Evolutionary conservation across 257 asterid species (phyloP).

Genomic region (Jacaranda mimosifolia): DNA sequence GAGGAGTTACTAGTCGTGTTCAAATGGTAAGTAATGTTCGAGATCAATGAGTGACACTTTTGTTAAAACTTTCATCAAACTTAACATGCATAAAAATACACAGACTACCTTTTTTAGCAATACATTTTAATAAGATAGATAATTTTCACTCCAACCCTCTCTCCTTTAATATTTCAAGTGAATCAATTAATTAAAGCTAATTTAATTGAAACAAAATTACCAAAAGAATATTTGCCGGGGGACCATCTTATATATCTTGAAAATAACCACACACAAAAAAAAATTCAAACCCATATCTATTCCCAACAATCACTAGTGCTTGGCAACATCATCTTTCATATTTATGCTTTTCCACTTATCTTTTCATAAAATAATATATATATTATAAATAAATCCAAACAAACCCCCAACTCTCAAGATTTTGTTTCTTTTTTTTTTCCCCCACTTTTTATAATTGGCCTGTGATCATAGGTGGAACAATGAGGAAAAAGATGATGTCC

Average conservation of each 20-base stretch:
- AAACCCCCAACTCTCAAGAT: neutral
- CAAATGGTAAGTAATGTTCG: too few relatives aligned
- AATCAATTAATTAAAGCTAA: too few relatives aligned
- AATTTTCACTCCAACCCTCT: too few relatives aligned
- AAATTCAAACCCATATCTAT: neutral
- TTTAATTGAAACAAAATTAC: neutral
- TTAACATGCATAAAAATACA: too few relatives aligned
- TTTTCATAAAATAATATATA: neutral
- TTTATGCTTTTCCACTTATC: neutral
- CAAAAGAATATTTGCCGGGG: neutral
- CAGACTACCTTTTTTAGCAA: too few relatives aligned
- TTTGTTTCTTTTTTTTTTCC: neutral
- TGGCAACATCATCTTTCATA: neutral
- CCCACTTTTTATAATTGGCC: neutral
- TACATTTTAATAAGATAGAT: too few relatives aligned
- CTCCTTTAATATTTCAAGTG: too few relatives aligned
- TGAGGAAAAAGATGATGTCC: neutral
- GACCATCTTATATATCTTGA: neutral
- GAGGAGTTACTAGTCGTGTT: too few relatives aligned
- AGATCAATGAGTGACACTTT: too few relatives aligned
- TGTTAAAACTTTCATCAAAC: too few relatives aligned
- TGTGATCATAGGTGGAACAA: neutral
- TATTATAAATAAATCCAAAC: neutral
- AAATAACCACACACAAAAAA: neutral
- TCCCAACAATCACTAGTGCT: conserved; percentile 1